Percentiles rank a stretch among this genome's conserved stretches.
These are phyloP conservation scores for Albizia julibrissin DNA, from an alignment of 306 rosid species.

Conservation along the genomic window DNA sequence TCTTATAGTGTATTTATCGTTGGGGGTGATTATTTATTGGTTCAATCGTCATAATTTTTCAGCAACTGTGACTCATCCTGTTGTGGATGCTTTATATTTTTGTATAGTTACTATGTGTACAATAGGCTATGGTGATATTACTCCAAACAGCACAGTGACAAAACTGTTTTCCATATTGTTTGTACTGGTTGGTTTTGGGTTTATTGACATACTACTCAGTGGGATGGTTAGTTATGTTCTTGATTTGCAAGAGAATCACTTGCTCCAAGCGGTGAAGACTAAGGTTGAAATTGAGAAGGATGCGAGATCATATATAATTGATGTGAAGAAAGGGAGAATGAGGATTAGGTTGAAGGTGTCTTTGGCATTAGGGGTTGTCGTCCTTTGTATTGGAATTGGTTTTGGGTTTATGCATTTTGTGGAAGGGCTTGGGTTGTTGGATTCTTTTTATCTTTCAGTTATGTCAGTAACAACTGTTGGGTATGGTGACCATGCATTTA, in stretches of 20 bases:
- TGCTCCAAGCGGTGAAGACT: conserved; percentile 60
- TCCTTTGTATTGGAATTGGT: conserved; percentile 88
- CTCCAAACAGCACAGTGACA: conserved; percentile 72
- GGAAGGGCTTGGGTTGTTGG: conserved; percentile 87
- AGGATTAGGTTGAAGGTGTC: conserved; percentile 96
- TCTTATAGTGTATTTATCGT: conserved; percentile 59
- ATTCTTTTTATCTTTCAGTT: conserved; percentile 93
- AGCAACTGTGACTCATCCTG: conserved; percentile 74
- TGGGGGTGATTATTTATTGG: conserved; percentile 85
- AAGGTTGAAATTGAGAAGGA: conserved; percentile 49
- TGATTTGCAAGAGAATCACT: conserved; percentile 87
- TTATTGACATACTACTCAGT: conserved; percentile 81
- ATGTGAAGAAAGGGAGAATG: conserved; percentile 98
- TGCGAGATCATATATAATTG: conserved; percentile 68
- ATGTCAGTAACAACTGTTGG: conserved; percentile 99
- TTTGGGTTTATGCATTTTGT: conserved; percentile 81
- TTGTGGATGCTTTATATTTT: conserved; percentile 90
- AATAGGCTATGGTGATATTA: conserved; percentile 94
- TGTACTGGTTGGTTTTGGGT: conserved; percentile 94
- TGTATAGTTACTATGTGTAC: conserved; percentile 98
- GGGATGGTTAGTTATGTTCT: conserved; percentile 96
- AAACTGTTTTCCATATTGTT: conserved; percentile 81
- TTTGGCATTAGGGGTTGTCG: conserved; percentile 88
- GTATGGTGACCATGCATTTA: conserved; percentile 85
- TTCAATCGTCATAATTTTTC: conserved; percentile 63